A percentile compares a stretch with the other conserved stretches of the same genome.
phyloP scores from a whole-genome alignment of 148 eudicot genomes.

The Amaranthus cruentus region DNA sequence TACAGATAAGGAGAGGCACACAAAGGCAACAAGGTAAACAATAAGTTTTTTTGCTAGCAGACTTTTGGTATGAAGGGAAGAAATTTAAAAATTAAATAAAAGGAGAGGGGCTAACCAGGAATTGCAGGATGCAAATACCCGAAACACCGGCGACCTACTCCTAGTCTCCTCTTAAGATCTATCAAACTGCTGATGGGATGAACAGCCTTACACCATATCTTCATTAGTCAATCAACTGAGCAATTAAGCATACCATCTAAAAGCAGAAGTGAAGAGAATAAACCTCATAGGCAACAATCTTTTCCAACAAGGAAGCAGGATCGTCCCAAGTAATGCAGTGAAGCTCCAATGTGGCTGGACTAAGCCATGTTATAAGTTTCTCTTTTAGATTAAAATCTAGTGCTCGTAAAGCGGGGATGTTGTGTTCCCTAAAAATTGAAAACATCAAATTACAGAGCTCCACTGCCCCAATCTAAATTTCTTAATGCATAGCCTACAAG shows the following conservation, averaged over 20 bases:
- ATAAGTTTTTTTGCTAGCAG: not conserved
- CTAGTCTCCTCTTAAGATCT: constrained; percentile 94
- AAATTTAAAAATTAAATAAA: not conserved
- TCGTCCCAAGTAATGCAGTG: constrained; percentile 92
- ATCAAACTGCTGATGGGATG: constrained; percentile 92
- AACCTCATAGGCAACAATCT: constrained; percentile 93
- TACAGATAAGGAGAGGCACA: not conserved
- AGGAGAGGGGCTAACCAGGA: constrained; percentile 59
- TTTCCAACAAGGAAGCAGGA: constrained; percentile 93
- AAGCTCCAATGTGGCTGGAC: constrained; percentile 93
- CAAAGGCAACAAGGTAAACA: not conserved
- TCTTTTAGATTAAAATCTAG: constrained; percentile 89
- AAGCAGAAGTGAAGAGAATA: constrained; percentile 19
- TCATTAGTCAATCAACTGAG: constrained; percentile 19
- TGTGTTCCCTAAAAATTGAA: constrained; percentile 52
- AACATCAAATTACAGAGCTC: not conserved
- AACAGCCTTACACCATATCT: constrained; percentile 66
- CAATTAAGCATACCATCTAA: constrained; percentile 6
- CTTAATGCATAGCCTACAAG: not conserved
- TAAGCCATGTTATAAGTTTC: constrained; percentile 91
- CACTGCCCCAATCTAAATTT: not conserved
- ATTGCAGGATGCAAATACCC: constrained; percentile 94
- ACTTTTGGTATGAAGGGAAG: not conserved
- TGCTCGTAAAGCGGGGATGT: constrained; percentile 71
- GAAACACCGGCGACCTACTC: constrained; percentile 90